Base-by-base conservation (phyloP, 2,329 filamentous ascomycete species). In the Diplocarpon rosae region DNA sequence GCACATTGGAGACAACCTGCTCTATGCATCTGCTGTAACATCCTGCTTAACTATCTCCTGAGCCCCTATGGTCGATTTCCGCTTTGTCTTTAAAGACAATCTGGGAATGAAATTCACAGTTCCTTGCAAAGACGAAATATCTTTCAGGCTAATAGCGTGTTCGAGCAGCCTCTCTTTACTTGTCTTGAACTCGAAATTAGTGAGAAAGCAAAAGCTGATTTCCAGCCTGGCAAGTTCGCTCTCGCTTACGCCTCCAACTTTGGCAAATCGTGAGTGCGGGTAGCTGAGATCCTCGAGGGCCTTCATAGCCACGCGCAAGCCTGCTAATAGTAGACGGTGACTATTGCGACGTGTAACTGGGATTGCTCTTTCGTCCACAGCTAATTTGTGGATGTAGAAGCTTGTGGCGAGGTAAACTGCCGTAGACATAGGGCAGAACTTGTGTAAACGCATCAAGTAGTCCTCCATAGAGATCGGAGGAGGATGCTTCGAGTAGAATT, bases 251-350 rank as follows among this genome's bases (percentile, higher is more conserved):
- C 90, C 90, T 34, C 92, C 90, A 1, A 96, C 89, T 52, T 81
- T 83, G 14, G 90, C 81, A 53, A 95, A 80, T 44, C 87, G 83
- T 48, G 73, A 73, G 65, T 95, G 90, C 8, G 85, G 78, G 66
- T 93, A 95, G 55, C 82, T 85, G 43, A 90, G 73, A 62, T 96
- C 90, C 63, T 98, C 90, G n/a, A 95, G 68, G 0, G 87, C 85
- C 66, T 96, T 98, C 76, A 89, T 92, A 12, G 90, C 88, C 3
- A 95, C 85, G 30, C 89, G 72, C 42, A 95, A 70, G 6, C 84
- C 85, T 0, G 87, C 89, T 13, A 98, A 73, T 28, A 94, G 72
- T 7, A 96, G 69, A 2, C 92, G 79, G 63, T 98, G 90, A 49
- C 86, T 83, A 51, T 94, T 96, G 45, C 86, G 76, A 46, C 75